Evolutionary conservation across 129 eudicot species (phyloP).

Genomic region (Flaveria trinervia): DNA sequence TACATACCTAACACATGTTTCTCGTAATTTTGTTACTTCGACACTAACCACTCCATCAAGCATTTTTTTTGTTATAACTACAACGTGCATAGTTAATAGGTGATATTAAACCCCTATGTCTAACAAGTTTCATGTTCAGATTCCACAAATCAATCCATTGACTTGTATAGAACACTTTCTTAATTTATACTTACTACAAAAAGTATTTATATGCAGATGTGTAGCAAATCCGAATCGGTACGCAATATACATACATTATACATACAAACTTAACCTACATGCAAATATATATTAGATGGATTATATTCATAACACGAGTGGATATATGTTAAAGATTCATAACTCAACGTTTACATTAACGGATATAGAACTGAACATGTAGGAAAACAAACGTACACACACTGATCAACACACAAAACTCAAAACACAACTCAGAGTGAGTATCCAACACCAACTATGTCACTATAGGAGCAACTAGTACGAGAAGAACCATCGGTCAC

Average conservation of each 20-base stretch:
- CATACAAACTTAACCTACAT: neutral
- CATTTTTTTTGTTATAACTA: constrained; percentile 4
- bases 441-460: constrained; percentile 56
- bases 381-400: constrained; percentile 34
- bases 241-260: neutral
- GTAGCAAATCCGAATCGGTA: neutral
- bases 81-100: neutral
- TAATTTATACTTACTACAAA: neutral
- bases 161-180: neutral
- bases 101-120: neutral
- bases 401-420: constrained; percentile 14
- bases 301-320: neutral
- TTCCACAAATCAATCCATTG: neutral
- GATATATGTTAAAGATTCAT: neutral
- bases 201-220: neutral
- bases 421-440: constrained; percentile 33
- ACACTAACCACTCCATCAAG: constrained; percentile 14
- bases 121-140: neutral
- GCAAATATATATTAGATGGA: neutral
- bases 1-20: constrained; percentile 19
- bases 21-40: neutral
- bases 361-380: constrained; percentile 31
- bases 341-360: constrained; percentile 27
- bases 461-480: constrained; percentile 48
- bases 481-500: constrained; percentile 34